phyloP scores from a whole-genome alignment of 371 early-diverging fungal genomes.

The Rhizopus stolonifer region DNA sequence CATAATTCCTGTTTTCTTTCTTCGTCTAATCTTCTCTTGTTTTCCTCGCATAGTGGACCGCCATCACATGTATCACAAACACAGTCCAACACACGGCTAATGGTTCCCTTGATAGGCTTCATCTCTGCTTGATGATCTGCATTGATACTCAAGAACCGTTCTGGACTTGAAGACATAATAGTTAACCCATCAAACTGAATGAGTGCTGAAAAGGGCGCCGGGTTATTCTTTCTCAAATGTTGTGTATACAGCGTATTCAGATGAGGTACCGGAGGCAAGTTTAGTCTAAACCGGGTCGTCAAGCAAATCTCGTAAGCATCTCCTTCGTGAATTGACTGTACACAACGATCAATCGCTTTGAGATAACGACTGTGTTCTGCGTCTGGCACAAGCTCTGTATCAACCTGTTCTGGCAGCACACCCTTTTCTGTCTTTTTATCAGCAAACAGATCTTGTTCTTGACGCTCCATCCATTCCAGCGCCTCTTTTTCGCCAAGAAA shows the following conservation, averaged over 20 bases:
- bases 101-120: constrained; percentile 97
- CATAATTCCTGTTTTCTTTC: constrained; percentile 53
- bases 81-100: constrained; percentile 51
- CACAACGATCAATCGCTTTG: constrained; percentile 59
- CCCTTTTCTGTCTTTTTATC: constrained; percentile 5
- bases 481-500: constrained; percentile 16
- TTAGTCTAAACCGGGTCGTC: constrained; percentile 76
- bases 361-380: constrained; percentile 60
- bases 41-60: constrained; percentile 30
- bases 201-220: constrained; percentile 87
- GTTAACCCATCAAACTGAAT: constrained; percentile 49
- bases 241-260: constrained; percentile 60
- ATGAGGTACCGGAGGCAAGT: constrained; percentile 27
- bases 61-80: constrained; percentile 42
- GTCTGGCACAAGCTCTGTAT: constrained; percentile 39
- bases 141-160: constrained; percentile 76
- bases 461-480: constrained; percentile 24
- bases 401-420: not conserved
- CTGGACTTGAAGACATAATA: constrained; percentile 76
- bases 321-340: constrained; percentile 75
- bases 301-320: constrained; percentile 95
- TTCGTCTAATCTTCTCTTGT: constrained; percentile 44
- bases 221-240: constrained; percentile 72
- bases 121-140: constrained; percentile 68
- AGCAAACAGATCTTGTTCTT: constrained; percentile 9